Evolutionary conservation across 768 basidiomycete species (phyloP).

Genomic region (Cystobasidium ongulense): DNA sequence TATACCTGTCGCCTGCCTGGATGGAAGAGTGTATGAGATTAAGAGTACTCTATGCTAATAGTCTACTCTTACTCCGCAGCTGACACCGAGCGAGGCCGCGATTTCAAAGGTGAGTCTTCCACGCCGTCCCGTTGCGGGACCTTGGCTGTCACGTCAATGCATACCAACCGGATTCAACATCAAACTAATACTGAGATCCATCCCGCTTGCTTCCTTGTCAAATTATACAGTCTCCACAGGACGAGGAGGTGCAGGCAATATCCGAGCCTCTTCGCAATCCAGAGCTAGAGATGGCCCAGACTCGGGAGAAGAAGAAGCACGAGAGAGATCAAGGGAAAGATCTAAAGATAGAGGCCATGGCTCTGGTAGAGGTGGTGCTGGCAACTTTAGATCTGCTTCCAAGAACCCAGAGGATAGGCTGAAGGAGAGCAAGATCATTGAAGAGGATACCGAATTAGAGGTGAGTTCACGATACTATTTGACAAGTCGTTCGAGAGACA

Average conservation of each 20-base stretch:
- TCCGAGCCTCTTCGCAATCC: slow-evolving; percentile 10
- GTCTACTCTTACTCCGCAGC: neutral
- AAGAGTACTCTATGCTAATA: neutral
- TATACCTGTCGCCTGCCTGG: too few species aligned
- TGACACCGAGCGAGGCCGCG: slow-evolving; percentile 6
- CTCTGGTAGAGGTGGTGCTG: slow-evolving; percentile 27
- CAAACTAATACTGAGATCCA: too few species aligned
- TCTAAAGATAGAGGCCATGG: slow-evolving; percentile 13
- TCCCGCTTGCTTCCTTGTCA: neutral
- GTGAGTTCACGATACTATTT: neutral
- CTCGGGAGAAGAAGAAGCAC: neutral
- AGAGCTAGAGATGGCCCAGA: neutral
- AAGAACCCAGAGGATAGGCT: neutral
- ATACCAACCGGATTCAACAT: neutral
- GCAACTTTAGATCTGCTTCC: slow-evolving; percentile 24
- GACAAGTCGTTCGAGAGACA: too few species aligned
- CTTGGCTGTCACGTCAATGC: too few species aligned
- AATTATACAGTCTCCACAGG: slow-evolving; percentile 12
- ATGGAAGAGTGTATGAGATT: neutral
- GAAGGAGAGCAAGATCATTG: neutral
- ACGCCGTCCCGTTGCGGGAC: too few species aligned
- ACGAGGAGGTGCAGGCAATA: slow-evolving; percentile 29
- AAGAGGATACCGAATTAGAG: slow-evolving; percentile 15
- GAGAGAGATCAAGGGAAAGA: slow-evolving; percentile 20
- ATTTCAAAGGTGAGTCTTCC: slow-evolving; percentile 5